Evolutionary conservation across 768 basidiomycete species (phyloP).

Genomic region (Thelephora ganbajun): DNA sequence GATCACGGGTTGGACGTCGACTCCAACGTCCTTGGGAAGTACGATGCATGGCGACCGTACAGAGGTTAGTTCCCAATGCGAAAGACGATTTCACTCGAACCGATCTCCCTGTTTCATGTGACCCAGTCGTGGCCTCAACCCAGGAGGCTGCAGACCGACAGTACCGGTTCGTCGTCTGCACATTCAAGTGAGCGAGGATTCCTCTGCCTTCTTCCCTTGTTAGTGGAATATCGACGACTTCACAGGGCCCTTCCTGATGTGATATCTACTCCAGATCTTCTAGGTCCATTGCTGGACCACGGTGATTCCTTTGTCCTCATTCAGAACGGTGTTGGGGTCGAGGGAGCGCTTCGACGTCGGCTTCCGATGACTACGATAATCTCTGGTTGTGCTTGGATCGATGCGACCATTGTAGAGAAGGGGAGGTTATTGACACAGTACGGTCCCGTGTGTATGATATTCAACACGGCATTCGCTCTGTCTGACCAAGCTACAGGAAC

Average conservation of each 20-base stretch:
- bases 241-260: slow-evolving; percentile 11
- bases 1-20: slow-evolving; percentile 12
- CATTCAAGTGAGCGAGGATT: slow-evolving; percentile 11
- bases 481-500: slow-evolving; percentile 8
- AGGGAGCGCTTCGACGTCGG: slow-evolving; percentile 10
- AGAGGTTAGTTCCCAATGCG: slow-evolving; percentile 8
- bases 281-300: slow-evolving; percentile 12
- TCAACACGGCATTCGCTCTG: no score
- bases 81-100: neutral
- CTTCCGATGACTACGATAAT: slow-evolving; percentile 10
- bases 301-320: slow-evolving; percentile 16
- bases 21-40: slow-evolving; percentile 10
- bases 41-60: slow-evolving; percentile 11
- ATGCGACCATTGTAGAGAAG: slow-evolving; percentile 16
- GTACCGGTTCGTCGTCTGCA: slow-evolving; percentile 16
- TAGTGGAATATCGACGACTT: neutral
- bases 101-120: neutral
- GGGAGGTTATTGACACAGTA: slow-evolving; percentile 14
- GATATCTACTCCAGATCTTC: slow-evolving; percentile 11
- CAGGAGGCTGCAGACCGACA: slow-evolving; percentile 17
- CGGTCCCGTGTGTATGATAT: slow-evolving; percentile 7
- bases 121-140: slow-evolving; percentile 12
- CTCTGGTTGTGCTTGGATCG: slow-evolving; percentile 22
- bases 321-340: slow-evolving; percentile 22
- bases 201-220: neutral